These are phyloP conservation scores for Aristolochia fimbriata DNA, from an alignment of 164 flowering plant genomes.

Conservation along the genomic window DNA sequence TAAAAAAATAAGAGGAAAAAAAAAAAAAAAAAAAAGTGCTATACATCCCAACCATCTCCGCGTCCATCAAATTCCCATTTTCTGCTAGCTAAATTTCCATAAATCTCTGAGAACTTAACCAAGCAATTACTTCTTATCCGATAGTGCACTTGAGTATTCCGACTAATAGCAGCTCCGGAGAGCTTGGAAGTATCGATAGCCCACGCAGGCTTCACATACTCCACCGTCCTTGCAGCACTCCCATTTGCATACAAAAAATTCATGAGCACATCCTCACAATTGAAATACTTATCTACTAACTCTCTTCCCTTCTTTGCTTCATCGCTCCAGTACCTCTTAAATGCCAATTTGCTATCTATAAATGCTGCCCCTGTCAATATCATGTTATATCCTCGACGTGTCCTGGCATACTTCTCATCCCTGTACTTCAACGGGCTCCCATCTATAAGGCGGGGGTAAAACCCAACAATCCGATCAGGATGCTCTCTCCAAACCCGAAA, in stretches of 20 bases:
- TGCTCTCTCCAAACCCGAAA: slow-evolving; percentile 80
- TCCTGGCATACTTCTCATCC: slow-evolving; percentile 72
- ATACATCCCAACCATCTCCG: slow-evolving; percentile 84
- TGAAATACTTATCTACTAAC: slow-evolving; percentile 58
- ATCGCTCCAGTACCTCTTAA: slow-evolving; percentile 67
- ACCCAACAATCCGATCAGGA: slow-evolving; percentile 84
- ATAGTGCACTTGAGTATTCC: slow-evolving; percentile 69
- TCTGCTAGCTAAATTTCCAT: slow-evolving; percentile 45
- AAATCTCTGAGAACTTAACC: slow-evolving; percentile 50
- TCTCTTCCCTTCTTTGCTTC: slow-evolving; percentile 56
- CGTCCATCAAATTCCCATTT: slow-evolving; percentile 55
- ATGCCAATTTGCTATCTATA: slow-evolving; percentile 46
- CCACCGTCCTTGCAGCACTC: slow-evolving; percentile 53
- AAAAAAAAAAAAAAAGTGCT: slow-evolving; percentile 11
- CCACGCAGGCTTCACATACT: slow-evolving; percentile 85
- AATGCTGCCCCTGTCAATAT: slow-evolving; percentile 94
- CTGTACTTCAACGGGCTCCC: slow-evolving; percentile 58
- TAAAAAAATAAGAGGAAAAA: neutral
- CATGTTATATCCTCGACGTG: slow-evolving; percentile 67
- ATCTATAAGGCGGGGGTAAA: slow-evolving; percentile 62
- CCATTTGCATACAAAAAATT: slow-evolving; percentile 80
- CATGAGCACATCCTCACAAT: slow-evolving; percentile 88
- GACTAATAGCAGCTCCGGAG: slow-evolving; percentile 77
- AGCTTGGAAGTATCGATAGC: slow-evolving; percentile 82
- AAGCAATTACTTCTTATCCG: slow-evolving; percentile 60